These are phyloP conservation scores for Talaromyces amestolkiae DNA, from an alignment of 2,329 filamentous ascomycete genomes.

Conservation along the genomic window DNA sequence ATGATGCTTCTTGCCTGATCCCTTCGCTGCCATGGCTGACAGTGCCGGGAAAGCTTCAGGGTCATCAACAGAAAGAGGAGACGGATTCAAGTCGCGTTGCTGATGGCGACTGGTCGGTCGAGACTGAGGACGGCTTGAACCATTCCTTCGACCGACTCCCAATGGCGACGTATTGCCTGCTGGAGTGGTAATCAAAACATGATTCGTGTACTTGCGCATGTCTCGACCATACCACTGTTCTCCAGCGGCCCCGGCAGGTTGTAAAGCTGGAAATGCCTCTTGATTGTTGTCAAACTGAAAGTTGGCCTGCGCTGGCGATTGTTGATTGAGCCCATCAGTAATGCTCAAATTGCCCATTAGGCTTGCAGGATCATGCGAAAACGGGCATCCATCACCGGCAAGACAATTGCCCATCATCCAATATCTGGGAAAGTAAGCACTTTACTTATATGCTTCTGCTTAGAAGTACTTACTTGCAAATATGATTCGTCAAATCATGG, in stretches of 20 bases:
- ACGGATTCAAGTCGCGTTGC: conserved; percentile 59
- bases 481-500: conserved; percentile 89
- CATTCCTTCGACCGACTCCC: conserved; percentile 33
- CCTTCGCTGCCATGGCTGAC: conserved; percentile 68
- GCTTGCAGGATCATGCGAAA: conserved; percentile 90
- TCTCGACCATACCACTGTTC: conserved; percentile 59
- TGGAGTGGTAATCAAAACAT: conserved; percentile 47
- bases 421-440: conserved; percentile 50
- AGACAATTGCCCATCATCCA: conserved; percentile 96
- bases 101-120: conserved; percentile 81
- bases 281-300: conserved; percentile 76
- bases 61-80: conserved; percentile 80
- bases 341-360: conserved; percentile 78
- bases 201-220: conserved; percentile 43
- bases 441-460: not conserved
- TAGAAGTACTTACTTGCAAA: conserved; percentile 78
- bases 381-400: conserved; percentile 89
- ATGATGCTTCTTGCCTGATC: conserved; percentile 79
- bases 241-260: conserved; percentile 56
- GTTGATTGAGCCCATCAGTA: conserved; percentile 52
- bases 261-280: conserved; percentile 78
- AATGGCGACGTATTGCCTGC: conserved; percentile 35
- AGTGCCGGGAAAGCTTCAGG: conserved; percentile 93
- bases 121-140: conserved; percentile 67
- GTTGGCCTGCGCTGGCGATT: conserved; percentile 61